phyloP scores from a whole-genome alignment of 768 basidiomycete species.

The Termitomyces sp. region DNA sequence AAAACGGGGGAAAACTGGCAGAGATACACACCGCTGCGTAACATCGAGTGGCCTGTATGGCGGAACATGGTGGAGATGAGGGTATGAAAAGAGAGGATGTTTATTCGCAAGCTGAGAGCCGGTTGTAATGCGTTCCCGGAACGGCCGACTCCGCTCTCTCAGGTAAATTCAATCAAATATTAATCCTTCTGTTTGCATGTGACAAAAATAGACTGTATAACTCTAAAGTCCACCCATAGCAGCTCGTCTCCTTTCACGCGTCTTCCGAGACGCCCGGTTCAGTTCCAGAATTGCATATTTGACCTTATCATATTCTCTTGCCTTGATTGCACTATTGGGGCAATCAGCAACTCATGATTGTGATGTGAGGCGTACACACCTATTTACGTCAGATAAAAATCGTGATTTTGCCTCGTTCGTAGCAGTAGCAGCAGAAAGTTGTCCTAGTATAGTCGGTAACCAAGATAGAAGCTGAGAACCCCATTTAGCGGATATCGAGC shows the following conservation, averaged over 20 bases:
- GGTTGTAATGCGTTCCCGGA: constrained; percentile 3
- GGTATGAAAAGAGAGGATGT: constrained; percentile 2
- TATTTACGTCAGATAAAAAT: constrained; percentile 72
- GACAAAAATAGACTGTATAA: neutral
- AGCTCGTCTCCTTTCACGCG: constrained; percentile 57
- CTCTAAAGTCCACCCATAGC: constrained; percentile 30
- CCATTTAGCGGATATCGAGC: constrained; percentile 65
- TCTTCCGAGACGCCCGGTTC: constrained; percentile 71
- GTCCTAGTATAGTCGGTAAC: constrained; percentile 69
- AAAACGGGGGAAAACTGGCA: neutral
- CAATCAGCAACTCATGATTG: neutral
- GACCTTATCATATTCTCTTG: constrained; percentile 70
- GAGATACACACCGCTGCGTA: constrained; percentile 42
- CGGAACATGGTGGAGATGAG: constrained; percentile 45
- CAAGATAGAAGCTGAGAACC: constrained; percentile 64
- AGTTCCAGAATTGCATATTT: constrained; percentile 73
- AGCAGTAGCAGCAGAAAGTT: constrained; percentile 56
- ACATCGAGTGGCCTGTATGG: constrained; percentile 55
- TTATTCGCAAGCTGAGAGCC: constrained; percentile 4
- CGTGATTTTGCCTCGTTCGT: constrained; percentile 63
- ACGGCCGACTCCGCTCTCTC: constrained; percentile 10
- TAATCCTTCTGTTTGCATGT: neutral
- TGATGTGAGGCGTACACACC: constrained; percentile 42
- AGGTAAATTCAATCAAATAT: neutral
- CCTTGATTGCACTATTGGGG: constrained; percentile 55